phyloP scores from a whole-genome alignment of 495 filamentous ascomycete species.

The Hyaloscypha bicolor region DNA sequence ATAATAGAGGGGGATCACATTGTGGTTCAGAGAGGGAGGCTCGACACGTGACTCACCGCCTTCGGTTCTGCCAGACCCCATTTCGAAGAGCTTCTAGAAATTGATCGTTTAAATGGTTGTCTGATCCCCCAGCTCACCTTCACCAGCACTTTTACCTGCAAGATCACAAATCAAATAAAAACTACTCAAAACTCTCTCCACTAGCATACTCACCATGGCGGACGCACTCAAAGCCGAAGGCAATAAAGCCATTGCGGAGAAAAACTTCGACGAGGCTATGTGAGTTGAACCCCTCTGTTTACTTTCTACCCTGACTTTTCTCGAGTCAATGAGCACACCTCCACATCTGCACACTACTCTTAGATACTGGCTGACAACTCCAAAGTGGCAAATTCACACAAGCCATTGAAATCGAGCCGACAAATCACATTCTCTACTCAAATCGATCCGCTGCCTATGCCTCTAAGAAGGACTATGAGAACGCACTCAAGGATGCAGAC shows the following conservation, averaged over 20 bases:
- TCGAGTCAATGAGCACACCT: background rate
- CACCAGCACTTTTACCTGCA: background rate
- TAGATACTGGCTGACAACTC: slow-evolving; percentile 12
- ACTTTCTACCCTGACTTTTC: slow-evolving; percentile 24
- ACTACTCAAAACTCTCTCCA: background rate
- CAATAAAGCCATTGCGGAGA: slow-evolving; percentile 96
- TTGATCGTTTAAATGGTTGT: background rate
- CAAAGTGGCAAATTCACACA: slow-evolving; percentile 89
- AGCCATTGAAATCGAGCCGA: slow-evolving; percentile 85
- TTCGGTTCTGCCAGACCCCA: background rate
- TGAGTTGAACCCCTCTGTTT: slow-evolving; percentile 51
- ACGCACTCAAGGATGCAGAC: slow-evolving; percentile 84
- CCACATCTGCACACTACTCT: background rate
- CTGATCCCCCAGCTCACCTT: background rate
- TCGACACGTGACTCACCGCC: slow-evolving; percentile 2
- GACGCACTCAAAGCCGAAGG: slow-evolving; percentile 88
- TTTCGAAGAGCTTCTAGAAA: slow-evolving; percentile 9
- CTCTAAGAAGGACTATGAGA: slow-evolving; percentile 82
- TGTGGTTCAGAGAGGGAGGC: background rate
- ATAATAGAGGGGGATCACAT: background rate
- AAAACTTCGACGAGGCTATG: slow-evolving; percentile 96
- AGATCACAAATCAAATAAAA: background rate
- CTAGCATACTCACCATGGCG: slow-evolving; percentile 34
- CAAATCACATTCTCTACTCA: slow-evolving; percentile 95
- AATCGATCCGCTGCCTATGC: slow-evolving; percentile 97